Conservation (phyloP, 495 filamentous ascomycete genomes). For the Pyronema domesticum region DNA sequence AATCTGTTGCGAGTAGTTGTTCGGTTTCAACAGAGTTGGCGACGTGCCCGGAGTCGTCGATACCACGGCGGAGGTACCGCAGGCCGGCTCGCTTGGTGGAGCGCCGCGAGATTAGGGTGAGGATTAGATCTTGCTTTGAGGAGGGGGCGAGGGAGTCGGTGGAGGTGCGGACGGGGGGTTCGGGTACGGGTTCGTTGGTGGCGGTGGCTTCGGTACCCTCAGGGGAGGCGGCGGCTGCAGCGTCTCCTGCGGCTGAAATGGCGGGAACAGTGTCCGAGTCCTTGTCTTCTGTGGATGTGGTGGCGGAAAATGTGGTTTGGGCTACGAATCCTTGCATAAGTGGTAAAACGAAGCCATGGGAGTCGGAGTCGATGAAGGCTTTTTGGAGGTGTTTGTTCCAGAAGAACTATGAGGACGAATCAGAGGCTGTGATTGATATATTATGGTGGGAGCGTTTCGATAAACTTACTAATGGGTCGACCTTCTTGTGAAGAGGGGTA, state of each 20-base stretch:
- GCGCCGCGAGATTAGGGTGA: slow-evolving; percentile 75
- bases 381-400: slow-evolving; percentile 69
- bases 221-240: slow-evolving; percentile 6
- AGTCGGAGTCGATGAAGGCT: slow-evolving; percentile 52
- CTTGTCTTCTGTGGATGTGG: slow-evolving; percentile 15
- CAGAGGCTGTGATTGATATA: background rate
- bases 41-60: slow-evolving; percentile 69
- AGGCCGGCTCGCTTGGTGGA: slow-evolving; percentile 71
- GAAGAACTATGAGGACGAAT: slow-evolving; percentile 44
- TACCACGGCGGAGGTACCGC: slow-evolving; percentile 76
- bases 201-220: slow-evolving; percentile 16
- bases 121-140: slow-evolving; percentile 34
- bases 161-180: no score
- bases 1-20: slow-evolving; percentile 56
- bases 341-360: slow-evolving; percentile 54
- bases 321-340: slow-evolving; percentile 91
- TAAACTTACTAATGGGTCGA: slow-evolving; percentile 49
- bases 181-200: background rate
- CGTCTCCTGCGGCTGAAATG: slow-evolving; percentile 5
- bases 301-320: slow-evolving; percentile 53
- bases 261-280: slow-evolving; percentile 14
- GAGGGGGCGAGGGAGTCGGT: background rate
- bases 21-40: slow-evolving; percentile 92
- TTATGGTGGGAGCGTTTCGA: background rate
- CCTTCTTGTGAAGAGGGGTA: slow-evolving; percentile 47